Evolutionary conservation across 2,329 filamentous ascomycete genomes (phyloP), one percentile per base, ranked within the genome.

Genomic region (Cercospora sp.): DNA sequence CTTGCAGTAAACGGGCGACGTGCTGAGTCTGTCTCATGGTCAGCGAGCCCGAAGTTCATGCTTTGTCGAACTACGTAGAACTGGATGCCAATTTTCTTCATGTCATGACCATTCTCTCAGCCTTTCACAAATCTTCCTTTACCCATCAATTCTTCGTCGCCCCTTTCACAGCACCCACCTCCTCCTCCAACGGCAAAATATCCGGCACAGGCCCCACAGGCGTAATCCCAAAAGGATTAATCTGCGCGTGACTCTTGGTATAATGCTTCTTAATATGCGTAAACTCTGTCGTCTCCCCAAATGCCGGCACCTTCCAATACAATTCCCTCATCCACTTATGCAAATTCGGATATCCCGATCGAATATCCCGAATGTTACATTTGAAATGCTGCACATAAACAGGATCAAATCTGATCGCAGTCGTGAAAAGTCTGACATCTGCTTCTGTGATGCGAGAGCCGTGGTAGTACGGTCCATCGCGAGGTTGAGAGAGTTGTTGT

Each of bases 231-330:
- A 84, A 85, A 58, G 77, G 86, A 76, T 90, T 90, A 73, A 90
- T 90, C 80, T 89, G 87, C 72, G 78, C 81, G 78, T 90, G 88
- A 71, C 85, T 88, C 82, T 87, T 88, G 2, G 87, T 90, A 77
- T 90, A 90, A 75, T 90, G 88, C 55, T 86, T 90, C 87, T 96
- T 97, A 83, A 98, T 98, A 81, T 99, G 95, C 79, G 96, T 87
- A 79, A 96, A 97, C 79, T 97, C 87, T 23, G 94, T 96, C 69
- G 93, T 95, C 62, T 91, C 87, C 70, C 83, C 83, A 82, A 96
- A 97, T 2, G 92, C 93, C 0, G 88, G 84, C 26, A 88, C 79
- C 73, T 90, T 90, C 93, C 93, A 97, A 83, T 97, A 97, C 74
- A 63, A 62, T 6, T 60, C 45, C 45, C 33, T 59, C 60, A 71